These are phyloP conservation scores for Gastrolobium bilobum DNA, from an alignment of 306 rosid genomes.

Conservation along the genomic window DNA sequence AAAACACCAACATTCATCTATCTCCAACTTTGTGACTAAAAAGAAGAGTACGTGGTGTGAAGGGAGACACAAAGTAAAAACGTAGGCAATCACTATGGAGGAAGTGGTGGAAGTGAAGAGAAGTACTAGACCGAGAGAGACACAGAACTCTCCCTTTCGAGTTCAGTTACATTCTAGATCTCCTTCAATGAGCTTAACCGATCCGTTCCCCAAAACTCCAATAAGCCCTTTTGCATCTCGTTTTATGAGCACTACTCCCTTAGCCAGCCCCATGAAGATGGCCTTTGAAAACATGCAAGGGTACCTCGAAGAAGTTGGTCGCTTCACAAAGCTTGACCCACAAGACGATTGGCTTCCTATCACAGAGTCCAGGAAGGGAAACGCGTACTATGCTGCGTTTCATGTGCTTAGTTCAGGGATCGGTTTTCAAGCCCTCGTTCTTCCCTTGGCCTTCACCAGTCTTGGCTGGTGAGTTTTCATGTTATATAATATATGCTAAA, in stretches of 20 bases:
- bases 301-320: conserved; percentile 69
- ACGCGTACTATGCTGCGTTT: conserved; percentile 74
- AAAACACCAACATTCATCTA: too few species aligned
- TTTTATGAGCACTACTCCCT: conserved; percentile 61
- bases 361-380: conserved; percentile 74
- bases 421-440: conserved; percentile 77
- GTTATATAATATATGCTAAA: too few species aligned
- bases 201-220: conserved; percentile 37
- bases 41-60: not conserved
- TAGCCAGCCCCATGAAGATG: conserved; percentile 68
- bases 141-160: conserved; percentile 12
- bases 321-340: conserved; percentile 68
- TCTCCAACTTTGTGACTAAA: not conserved
- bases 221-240: conserved; percentile 54
- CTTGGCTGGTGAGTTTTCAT: conserved; percentile 66
- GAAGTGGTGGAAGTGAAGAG: conserved; percentile 49
- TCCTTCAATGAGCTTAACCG: conserved; percentile 39
- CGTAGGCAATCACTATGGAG: conserved; percentile 38
- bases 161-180: conserved; percentile 30
- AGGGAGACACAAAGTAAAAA: not conserved
- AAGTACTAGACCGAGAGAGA: conserved; percentile 6
- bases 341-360: conserved; percentile 93
- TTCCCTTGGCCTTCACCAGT: conserved; percentile 69
- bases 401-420: conserved; percentile 73
- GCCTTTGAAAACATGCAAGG: conserved; percentile 68